Evolutionary conservation across 1,284 basidiomycete genomes (phyloP).

Genomic region (Vanrija sp.): DNA sequence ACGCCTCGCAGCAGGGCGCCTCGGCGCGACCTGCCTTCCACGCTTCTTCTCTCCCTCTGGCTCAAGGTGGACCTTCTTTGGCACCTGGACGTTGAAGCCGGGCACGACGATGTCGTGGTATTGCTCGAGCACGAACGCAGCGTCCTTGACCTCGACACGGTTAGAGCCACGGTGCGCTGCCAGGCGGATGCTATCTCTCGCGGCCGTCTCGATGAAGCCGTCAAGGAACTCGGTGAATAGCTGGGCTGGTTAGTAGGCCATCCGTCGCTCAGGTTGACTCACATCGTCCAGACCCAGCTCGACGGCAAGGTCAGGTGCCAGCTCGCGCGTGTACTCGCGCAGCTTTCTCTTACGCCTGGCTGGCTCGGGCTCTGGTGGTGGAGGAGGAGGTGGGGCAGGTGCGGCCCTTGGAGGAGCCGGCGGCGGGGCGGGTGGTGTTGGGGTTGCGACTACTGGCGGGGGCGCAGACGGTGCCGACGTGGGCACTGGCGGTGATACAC

Average conservation of each 20-base stretch:
- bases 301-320: slow-evolving; percentile 32
- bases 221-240: slow-evolving; percentile 34
- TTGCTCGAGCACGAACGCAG: slow-evolving; percentile 33
- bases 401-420: slow-evolving; percentile 4
- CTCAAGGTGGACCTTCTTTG: slow-evolving; percentile 28
- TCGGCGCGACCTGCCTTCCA: slow-evolving; percentile 18
- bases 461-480: background rate
- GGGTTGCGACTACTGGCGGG: background rate
- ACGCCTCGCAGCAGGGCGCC: background rate
- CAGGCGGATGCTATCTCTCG: slow-evolving; percentile 28
- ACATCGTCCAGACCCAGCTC: slow-evolving; percentile 37
- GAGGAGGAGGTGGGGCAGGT: slow-evolving; percentile 6
- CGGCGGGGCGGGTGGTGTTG: slow-evolving; percentile 2
- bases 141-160: slow-evolving; percentile 40
- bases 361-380: slow-evolving; percentile 30
- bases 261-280: slow-evolving; percentile 7
- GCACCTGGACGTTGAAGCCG: slow-evolving; percentile 35
- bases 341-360: slow-evolving; percentile 33
- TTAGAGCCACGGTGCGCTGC: slow-evolving; percentile 34
- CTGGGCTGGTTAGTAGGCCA: slow-evolving; percentile 8
- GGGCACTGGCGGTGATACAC: background rate
- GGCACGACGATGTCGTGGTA: slow-evolving; percentile 32
- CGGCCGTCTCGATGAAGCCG: slow-evolving; percentile 25
- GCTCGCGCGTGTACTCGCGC: slow-evolving; percentile 30
- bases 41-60: slow-evolving; percentile 25